Base-by-base conservation (phyloP, 106 monocot species). In the Dendrobium officinale region DNA sequence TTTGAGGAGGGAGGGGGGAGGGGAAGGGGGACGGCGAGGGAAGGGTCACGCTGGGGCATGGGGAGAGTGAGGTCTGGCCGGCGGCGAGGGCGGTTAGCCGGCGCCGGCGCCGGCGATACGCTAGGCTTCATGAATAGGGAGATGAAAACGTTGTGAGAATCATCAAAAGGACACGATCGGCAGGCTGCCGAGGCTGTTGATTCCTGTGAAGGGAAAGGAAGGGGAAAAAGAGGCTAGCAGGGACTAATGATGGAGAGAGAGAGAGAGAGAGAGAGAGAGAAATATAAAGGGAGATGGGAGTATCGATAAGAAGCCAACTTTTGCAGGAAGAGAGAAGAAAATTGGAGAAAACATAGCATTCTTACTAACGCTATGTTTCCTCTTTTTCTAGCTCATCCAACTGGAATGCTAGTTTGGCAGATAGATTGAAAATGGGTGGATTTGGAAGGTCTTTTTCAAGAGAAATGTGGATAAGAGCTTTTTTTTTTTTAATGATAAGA, bases 31-130 rank as follows among this genome's bases (percentile, higher is more conserved):
- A 89, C 89, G n/a, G 89, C 89, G n/a, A 83, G 83, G 9, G 83
- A 79, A 20, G 81, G 83, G 55, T 86, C 73, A n/a, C 86, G 84
- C 13, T 86, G 89, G 13, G 89, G 89, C 41, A 89, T 75, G 20
- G 89, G 89, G 49, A 89, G 83, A n/a, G 83, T 86, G 20, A 89
- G 76, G 41, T 76, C 76, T 8, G 48, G 76, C 24, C 45, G 76
- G 6, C 76, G 76, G 18, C 76, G 20, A 20, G 76, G 2, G 6
- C 76, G 76, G 26, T 2, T 48, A 2, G 48, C 24, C 43, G 42
- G 74, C 17, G 43, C 2, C 26, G 22, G 45, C 26, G 26, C 76
- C 48, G 48, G 76, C 76, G n/a, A 18, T 26, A 10, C 26, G 18
- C 76, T 41, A 9, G 76, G 48, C 49, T 41, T 76, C 76, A 76